Evolutionary conservation across 1,284 basidiomycete genomes (phyloP), one percentile per base, ranked within the genome.

Genomic region (Fomitiporia mediterranea): DNA sequence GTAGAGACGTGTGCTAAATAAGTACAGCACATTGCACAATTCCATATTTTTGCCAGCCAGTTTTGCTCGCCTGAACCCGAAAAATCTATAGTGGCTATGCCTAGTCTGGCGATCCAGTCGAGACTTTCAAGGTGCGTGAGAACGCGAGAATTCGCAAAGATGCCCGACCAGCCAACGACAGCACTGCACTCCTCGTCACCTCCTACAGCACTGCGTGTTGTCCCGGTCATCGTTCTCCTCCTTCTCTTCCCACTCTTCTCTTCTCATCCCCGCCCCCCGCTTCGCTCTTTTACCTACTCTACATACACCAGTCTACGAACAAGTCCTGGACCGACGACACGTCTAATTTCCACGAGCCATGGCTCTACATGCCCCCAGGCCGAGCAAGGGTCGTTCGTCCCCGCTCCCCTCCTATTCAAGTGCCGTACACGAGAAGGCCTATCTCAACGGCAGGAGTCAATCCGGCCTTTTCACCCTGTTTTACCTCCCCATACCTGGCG

Each of bases 391-490:
- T 76, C 75, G 74, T 61, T 55, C 70, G 55, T 69, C 74, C 53
- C 72, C 74, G 49, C 78, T 88, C 50, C 85, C 85, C 28, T 70
- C 74, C 34, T 81, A 79, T 61, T 80, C 82, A 38, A 78, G 82
- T 55, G 81, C 82, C 7, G 75, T 86, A 27, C 78, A 82, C 61
- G 86, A 90, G 70, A 89, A 89, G 70, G 76, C 80, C 4, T 44
- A 34, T 13, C 37, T 55, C 37, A 56, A 58, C 48, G 53, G 44
- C 68, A 74, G 77, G 57, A 74, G 72, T 65, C 77, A 79, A 49
- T 67, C 73, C 43, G 74, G 72, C 25, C 86, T 84, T 84, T 76
- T 82, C 46, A 70, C 84, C 40, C 73, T 77, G n/a, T 64, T 86
- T 40, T 78, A 78, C 38, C 61, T 89, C 19, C 77, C 80, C 51